Percentiles rank a stretch among this genome's conserved stretches.
phyloP scores from a whole-genome alignment of 257 asterid genomes.

The Cordia subcordata region DNA sequence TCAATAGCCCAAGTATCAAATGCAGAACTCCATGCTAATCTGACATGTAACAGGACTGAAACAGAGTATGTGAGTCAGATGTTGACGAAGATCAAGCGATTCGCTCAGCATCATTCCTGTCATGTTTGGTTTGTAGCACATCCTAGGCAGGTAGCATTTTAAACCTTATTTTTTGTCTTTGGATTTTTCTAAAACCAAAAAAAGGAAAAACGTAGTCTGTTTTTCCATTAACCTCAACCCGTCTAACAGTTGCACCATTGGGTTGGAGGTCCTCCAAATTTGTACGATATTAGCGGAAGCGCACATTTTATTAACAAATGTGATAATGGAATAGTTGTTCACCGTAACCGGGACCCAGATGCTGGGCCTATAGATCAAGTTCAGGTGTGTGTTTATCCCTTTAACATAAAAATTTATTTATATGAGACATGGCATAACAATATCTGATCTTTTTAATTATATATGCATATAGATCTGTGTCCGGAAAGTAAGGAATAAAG shows the following conservation, averaged over 20 bases:
- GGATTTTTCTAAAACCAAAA: neutral
- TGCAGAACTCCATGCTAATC: too few species aligned
- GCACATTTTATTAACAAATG: conserved; percentile 98
- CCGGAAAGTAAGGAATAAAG: conserved; percentile 93
- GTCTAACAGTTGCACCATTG: conserved; percentile 70
- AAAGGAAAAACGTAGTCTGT: too few species aligned
- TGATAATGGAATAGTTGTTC: conserved; percentile 91
- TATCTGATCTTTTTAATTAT: conserved; percentile 1
- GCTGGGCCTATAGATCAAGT: conserved; percentile 78
- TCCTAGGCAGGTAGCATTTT: conserved; percentile 78
- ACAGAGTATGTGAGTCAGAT: conserved; percentile 96
- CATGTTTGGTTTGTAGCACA: conserved; percentile 99
- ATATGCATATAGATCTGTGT: conserved; percentile 63
- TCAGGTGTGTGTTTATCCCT: conserved; percentile 49
- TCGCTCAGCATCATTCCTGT: conserved; percentile 93
- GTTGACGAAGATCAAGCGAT: conserved; percentile 88
- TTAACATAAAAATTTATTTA: neutral
- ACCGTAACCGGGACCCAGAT: conserved; percentile 84
- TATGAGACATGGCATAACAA: neutral
- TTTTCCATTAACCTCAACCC: conserved; percentile 15
- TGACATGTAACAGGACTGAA: conserved; percentile 67
- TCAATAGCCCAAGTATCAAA: too few species aligned
- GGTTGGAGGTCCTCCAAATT: conserved; percentile 79
- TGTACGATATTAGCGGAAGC: conserved; percentile 97
- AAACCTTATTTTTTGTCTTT: neutral